These are phyloP conservation scores for Cyclospora cayetanensis DNA, from an alignment of 169 alveolate genomes.

Conservation along the genomic window DNA sequence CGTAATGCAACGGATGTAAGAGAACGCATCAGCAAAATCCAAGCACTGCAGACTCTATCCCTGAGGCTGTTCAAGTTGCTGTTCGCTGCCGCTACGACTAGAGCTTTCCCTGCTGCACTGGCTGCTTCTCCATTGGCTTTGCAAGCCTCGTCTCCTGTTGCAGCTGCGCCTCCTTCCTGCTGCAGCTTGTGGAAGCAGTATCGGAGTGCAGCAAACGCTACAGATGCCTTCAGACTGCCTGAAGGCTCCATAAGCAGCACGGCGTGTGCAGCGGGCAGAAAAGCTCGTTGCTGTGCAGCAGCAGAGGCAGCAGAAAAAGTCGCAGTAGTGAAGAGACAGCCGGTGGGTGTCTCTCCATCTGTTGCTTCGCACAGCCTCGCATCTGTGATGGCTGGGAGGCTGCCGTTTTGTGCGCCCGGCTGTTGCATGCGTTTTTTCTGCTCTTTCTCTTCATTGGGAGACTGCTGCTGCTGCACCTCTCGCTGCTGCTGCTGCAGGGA, in stretches of 20 bases:
- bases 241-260: slow-evolving; percentile 45
- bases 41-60: slow-evolving; percentile 1
- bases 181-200: slow-evolving; percentile 41
- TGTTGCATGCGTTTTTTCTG: neutral
- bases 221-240: slow-evolving; percentile 9
- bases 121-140: neutral
- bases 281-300: slow-evolving; percentile 8
- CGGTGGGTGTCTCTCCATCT: slow-evolving; percentile 41
- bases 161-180: slow-evolving; percentile 15
- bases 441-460: neutral
- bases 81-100: too few relatives aligned
- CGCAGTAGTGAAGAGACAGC: neutral
- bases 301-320: slow-evolving; percentile 43
- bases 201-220: slow-evolving; percentile 17
- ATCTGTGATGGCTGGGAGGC: neutral
- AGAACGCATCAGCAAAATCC: slow-evolving; percentile 7
- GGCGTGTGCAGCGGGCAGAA: slow-evolving; percentile 42
- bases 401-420: neutral
- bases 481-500: slow-evolving; percentile 41
- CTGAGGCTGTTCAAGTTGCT: neutral
- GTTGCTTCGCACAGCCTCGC: neutral
- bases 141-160: neutral
- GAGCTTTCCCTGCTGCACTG: neutral
- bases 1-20: slow-evolving; percentile 36
- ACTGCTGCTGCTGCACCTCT: neutral